These are phyloP conservation scores for Rossbeevera mucosa DNA, from an alignment of 768 basidiomycete genomes.

Conservation along the genomic window DNA sequence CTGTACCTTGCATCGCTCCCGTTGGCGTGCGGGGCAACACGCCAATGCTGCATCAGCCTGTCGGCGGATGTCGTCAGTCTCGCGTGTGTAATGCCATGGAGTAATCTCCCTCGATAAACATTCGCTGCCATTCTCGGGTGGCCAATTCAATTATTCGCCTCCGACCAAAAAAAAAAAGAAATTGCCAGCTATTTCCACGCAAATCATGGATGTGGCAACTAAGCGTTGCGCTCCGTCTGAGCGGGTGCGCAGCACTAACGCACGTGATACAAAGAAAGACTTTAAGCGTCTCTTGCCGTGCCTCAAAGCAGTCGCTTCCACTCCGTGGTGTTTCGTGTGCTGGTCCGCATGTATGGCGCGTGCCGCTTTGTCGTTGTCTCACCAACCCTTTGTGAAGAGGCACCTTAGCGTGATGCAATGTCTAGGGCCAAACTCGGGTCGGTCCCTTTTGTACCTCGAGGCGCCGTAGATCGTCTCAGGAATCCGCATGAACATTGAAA, in stretches of 20 bases:
- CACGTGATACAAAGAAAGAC: background rate
- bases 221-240: background rate
- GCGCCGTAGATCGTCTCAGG: conserved; percentile 17
- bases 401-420: conserved; percentile 3
- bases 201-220: background rate
- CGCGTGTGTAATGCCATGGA: background rate
- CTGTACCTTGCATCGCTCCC: background rate
- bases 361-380: background rate
- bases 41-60: background rate
- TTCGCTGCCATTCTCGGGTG: background rate
- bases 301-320: background rate
- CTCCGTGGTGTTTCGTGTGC: background rate
- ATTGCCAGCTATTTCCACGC: background rate
- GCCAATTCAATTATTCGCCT: conserved; percentile 2
- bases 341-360: background rate
- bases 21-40: background rate
- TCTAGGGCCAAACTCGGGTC: background rate
- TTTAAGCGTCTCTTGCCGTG: conserved; percentile 1
- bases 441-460: background rate
- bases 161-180: background rate
- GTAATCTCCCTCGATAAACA: background rate
- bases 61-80: background rate
- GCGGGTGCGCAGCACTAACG: background rate
- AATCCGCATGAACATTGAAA: conserved; percentile 8
- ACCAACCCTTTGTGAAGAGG: conserved; percentile 7